A percentile compares a stretch with the other conserved stretches of the same genome.
Conservation (phyloP, 2,329 filamentous ascomycete genomes). For the Paracoccidioides brasiliensis region DNA sequence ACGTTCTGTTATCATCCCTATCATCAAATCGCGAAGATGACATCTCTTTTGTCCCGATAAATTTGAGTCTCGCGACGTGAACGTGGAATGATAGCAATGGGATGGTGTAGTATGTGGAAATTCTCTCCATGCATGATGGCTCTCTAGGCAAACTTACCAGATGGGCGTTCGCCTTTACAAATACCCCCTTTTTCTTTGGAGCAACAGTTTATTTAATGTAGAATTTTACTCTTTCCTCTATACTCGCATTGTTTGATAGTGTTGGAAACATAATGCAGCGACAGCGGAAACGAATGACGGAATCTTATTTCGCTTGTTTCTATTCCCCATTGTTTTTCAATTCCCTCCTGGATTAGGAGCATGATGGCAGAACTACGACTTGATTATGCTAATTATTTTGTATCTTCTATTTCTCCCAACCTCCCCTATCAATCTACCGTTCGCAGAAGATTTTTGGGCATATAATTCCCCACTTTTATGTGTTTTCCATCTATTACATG, state of each 20-base stretch:
- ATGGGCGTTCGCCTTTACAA: neutral
- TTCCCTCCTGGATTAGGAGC: neutral
- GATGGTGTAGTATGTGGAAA: neutral
- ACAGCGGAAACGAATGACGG: neutral
- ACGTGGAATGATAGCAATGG: too few relatives aligned
- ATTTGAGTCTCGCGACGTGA: neutral
- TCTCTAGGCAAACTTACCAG: neutral
- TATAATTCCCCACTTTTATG: too few relatives aligned
- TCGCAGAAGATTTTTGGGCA: too few relatives aligned
- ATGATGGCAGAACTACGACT: neutral
- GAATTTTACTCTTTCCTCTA: neutral
- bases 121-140: neutral
- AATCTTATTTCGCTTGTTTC: neutral
- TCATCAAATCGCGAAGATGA: neutral
- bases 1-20: neutral
- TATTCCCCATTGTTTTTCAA: neutral
- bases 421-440: too few relatives aligned
- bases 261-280: neutral
- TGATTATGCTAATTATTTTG: neutral
- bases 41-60: neutral
- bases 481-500: too few relatives aligned
- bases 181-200: neutral
- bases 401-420: too few relatives aligned
- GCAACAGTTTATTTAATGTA: neutral
- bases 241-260: neutral